Evolutionary conservation across 352 stramenopile genomes (phyloP).

Genomic region (Elongisporangium anandrum): DNA sequence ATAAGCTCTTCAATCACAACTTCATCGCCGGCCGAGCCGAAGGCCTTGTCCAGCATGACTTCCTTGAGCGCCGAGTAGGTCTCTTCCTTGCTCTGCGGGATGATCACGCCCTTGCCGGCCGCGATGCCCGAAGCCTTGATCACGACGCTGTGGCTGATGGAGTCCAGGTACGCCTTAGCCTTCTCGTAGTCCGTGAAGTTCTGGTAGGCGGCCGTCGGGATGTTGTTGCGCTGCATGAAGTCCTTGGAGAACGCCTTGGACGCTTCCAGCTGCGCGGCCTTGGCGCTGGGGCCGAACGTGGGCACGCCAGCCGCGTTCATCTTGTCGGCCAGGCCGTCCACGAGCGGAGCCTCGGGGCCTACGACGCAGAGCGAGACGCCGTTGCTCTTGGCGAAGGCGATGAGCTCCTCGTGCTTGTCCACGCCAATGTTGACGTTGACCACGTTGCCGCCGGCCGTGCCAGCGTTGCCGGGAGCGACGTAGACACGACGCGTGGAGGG

Average conservation of each 20-base stretch:
- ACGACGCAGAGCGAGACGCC: constrained; percentile 95
- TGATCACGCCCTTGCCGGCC: constrained; percentile 98
- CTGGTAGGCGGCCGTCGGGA: constrained; percentile 96
- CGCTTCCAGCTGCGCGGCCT: constrained; percentile 95
- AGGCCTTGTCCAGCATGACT: constrained; percentile 97
- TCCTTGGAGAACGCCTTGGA: constrained; percentile 99
- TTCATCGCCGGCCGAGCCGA: constrained; percentile 94
- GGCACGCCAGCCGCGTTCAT: constrained; percentile 90
- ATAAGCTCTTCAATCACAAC: constrained; percentile 99
- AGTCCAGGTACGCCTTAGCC: constrained; percentile 91
- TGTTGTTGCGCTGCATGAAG: constrained; percentile 97
- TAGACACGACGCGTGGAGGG: constrained; percentile 74
- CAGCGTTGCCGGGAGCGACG: constrained; percentile 86
- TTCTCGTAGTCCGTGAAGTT: constrained; percentile 94
- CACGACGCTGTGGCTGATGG: constrained; percentile 93
- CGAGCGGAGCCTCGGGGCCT: constrained; percentile 95
- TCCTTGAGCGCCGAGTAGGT: constrained; percentile 91
- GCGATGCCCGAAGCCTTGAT: constrained; percentile 99
- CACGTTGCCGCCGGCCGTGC: constrained; percentile 33
- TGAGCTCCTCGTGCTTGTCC: constrained; percentile 55
- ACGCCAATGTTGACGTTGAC: constrained; percentile 76
- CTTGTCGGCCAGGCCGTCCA: constrained; percentile 95
- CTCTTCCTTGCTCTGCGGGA: constrained; percentile 93
- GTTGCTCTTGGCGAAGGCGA: constrained; percentile 83
- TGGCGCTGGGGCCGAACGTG: constrained; percentile 94